These are phyloP conservation scores for Xylaria bambusicola DNA, from an alignment of 495 filamentous ascomycete genomes.

Conservation along the genomic window DNA sequence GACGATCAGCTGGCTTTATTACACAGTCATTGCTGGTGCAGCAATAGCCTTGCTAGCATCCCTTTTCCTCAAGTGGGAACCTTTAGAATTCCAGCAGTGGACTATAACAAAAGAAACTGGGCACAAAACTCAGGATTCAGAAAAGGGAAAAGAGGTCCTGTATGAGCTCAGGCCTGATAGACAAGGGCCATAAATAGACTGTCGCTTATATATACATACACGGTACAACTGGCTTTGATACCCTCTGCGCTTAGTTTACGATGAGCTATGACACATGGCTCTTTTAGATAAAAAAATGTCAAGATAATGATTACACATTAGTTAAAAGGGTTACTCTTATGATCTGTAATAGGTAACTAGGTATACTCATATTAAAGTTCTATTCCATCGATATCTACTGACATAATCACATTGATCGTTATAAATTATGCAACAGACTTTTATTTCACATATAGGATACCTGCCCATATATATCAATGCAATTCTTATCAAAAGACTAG, in stretches of 20 bases:
- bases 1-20: conserved; percentile 49
- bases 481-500: too few species aligned
- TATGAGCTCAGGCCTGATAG: conserved; percentile 9
- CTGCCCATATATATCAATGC: too few species aligned
- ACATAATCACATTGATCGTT: too few species aligned
- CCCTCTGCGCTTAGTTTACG: conserved; percentile 6
- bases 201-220: neutral
- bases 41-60: conserved; percentile 33
- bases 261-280: conserved; percentile 10
- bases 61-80: conserved; percentile 5
- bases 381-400: neutral
- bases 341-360: too few species aligned
- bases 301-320: conserved; percentile 3
- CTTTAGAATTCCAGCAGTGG: neutral
- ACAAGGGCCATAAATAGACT: neutral
- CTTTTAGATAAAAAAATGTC: neutral
- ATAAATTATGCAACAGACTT: too few species aligned
- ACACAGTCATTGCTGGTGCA: conserved; percentile 47
- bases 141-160: neutral
- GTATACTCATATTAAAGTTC: neutral
- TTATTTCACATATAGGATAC: too few species aligned
- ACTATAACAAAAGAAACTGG: neutral
- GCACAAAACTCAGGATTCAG: neutral
- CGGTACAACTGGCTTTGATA: conserved; percentile 16
- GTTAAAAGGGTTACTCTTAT: neutral